phyloP scores from a whole-genome alignment of 768 basidiomycete species.

The Naganishia kalamii region DNA sequence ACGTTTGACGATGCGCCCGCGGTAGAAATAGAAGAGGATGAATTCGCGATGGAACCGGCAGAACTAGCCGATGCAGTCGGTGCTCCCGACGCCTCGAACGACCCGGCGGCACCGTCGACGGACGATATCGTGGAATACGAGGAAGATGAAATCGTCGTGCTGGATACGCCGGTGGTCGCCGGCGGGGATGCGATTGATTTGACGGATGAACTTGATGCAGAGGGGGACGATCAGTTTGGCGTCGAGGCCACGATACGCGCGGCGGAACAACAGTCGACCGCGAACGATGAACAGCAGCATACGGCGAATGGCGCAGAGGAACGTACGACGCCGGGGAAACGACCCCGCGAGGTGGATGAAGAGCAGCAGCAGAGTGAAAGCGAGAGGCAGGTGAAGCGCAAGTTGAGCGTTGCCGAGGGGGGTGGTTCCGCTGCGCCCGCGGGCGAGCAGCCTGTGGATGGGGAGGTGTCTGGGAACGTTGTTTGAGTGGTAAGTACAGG shows the following conservation, averaged over 20 bases:
- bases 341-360: not conserved
- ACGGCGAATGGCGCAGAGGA: not conserved
- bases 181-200: too few species aligned
- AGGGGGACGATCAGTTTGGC: conserved; percentile 3
- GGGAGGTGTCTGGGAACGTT: too few species aligned
- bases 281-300: not conserved
- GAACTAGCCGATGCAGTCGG: not conserved
- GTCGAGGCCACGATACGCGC: not conserved
- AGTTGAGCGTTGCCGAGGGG: not conserved
- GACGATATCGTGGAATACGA: conserved; percentile 10
- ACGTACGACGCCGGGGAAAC: not conserved
- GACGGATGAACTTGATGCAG: not conserved
- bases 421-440: not conserved
- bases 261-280: not conserved
- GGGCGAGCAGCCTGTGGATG: too few species aligned
- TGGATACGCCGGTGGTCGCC: not conserved
- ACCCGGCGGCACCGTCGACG: not conserved
- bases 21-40: conserved; percentile 1
- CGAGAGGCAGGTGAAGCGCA: conserved; percentile 7
- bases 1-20: not conserved
- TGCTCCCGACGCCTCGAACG: not conserved
- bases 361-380: not conserved
- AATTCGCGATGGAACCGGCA: not conserved
- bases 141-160: not conserved
- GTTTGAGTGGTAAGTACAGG: too few species aligned